Base-by-base conservation (phyloP, 2,329 filamentous ascomycete species). In the Aaosphaeria arxii region DNA sequence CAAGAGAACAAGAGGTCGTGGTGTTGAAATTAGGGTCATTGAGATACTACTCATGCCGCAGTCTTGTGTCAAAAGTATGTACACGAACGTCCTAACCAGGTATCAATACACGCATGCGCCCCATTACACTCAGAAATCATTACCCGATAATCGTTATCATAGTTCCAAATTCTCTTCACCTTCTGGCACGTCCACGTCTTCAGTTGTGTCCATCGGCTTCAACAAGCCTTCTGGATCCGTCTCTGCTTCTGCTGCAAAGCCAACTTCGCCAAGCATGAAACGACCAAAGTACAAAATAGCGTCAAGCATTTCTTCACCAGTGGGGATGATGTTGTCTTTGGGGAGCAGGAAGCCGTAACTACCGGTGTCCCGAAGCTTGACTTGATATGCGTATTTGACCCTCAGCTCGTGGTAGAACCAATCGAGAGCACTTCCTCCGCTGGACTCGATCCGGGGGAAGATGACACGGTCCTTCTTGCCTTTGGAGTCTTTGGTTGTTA, bases 331-430 rank as follows among this genome's bases (percentile, higher is more conserved):
- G 51, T 95, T 82, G 48, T 94, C 87, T 48, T 82, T 86, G 0
- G 94, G 94, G 4, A 97, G 75, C 42, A 99, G 74, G 67, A 97
- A 99, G 0, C 94, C 94, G 67, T 97, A 97, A 66, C 85, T 94
- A 7, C 94, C 94, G 0, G 88, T 94, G 67, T 99, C 94, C 43
- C 94, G 80, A 30, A 99, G 77, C 74, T 97, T 97, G 72, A 94
- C 87, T 76, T 97, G 94, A 68, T 95, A 97, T 49, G 90, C 88
- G 67, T 89, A 95, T 53, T 83, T 85, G 13, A 92, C 88, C 42
- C 80, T 77, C 52, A 97, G 72, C 61, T 95, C 87, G 59, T 95
- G 89, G 67, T 95, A 96, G 71, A 99, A 96, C 84, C 89, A 97
- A 71, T 97, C 94, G 39, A 97, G 83, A 1, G 89, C 89, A 43